Evolutionary conservation across 345 rosid genomes (phyloP).

Genomic region (Cochlearia excelsa): DNA sequence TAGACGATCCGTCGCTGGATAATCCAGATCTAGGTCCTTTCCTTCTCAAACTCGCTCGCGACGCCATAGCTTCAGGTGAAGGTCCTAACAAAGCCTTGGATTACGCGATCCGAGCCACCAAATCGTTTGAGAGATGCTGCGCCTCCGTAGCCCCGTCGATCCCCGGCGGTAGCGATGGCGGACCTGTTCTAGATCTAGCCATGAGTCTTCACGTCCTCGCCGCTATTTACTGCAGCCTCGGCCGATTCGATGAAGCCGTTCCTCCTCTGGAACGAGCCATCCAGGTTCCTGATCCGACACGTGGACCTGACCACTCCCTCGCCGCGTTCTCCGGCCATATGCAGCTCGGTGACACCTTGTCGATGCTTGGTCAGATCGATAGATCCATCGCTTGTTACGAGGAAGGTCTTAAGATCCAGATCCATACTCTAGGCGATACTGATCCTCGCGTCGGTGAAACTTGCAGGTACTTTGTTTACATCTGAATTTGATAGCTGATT

Average conservation of each 20-base stretch:
- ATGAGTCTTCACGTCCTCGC: constrained; percentile 97
- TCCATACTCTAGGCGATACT: constrained; percentile 84
- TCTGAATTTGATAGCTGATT: too few relatives aligned
- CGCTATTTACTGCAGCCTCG: constrained; percentile 90
- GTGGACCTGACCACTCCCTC: constrained; percentile 85
- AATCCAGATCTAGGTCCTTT: constrained; percentile 99
- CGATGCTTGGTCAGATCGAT: constrained; percentile 96
- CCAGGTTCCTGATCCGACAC: constrained; percentile 60
- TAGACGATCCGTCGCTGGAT: constrained; percentile 73
- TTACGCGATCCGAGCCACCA: constrained; percentile 83
- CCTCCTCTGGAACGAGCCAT: constrained; percentile 83
- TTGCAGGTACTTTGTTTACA: constrained; percentile 99
- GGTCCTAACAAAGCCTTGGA: constrained; percentile 89
- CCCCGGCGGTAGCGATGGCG: constrained; percentile 44
- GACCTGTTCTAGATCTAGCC: constrained; percentile 83
- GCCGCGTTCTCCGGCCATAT: constrained; percentile 92
- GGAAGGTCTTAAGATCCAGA: constrained; percentile 92
- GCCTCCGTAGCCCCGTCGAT: constrained; percentile 44
- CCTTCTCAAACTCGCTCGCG: constrained; percentile 91
- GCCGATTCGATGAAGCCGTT: constrained; percentile 91
- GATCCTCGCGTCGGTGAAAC: constrained; percentile 99
- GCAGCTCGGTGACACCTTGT: constrained; percentile 94
- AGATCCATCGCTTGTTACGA: constrained; percentile 77
- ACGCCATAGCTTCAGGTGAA: constrained; percentile 90
- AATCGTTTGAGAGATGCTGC: constrained; percentile 84